Evolutionary conservation across 2,329 filamentous ascomycete species (phyloP), one percentile per base, ranked within the genome.

Genomic region (Aspergillus ochraceus): DNA sequence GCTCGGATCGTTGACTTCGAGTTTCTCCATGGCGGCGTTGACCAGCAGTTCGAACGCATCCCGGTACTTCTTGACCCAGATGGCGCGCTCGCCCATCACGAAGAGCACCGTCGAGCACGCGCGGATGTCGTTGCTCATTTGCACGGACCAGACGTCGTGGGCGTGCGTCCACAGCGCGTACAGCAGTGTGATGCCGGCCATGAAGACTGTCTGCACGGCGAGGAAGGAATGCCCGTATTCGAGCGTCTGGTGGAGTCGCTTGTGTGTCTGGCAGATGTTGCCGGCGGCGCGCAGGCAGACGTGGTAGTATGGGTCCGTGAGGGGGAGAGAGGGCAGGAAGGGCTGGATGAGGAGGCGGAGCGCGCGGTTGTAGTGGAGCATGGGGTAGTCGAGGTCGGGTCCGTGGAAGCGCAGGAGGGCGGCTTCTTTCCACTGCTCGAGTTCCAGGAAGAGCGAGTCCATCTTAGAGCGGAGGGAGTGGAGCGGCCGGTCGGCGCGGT

Each of bases 321-420:
- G 73, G 4, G 77, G 73, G 6, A 84, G 71, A 17, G 81, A 74
- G 2, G 78, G 76, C 1, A 83, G 69, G 57, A 84, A 83, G 1
- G 81, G 81, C 54, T 84, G 81, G 19, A 84, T 75, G 1, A 84
- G 70, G 14, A 83, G 73, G n/a, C 81, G 75, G 1, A 84, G 71
- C 6, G 81, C 78, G 19, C 81, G 76, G 63, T 83, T 77, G 62
- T 82, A 84, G 62, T 83, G 80, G 11, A 83, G 72, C 64, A 81
- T 75, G 1, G 79, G 76, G 56, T 83, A 82, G 61, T 82, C 79
- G 6, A 78, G 68, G 57, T 81, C 78, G 47, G 71, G 60, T n/a
- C 70, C 74, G 30, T 60, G 69, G 52, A 74, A 76, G 30, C 68
- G 68, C 11, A 61, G 64, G n/a, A 71, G 66, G 6, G 76, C 73